phyloP scores from a whole-genome alignment of 129 eudicot species.

The Helichrysum umbraculigerum region DNA sequence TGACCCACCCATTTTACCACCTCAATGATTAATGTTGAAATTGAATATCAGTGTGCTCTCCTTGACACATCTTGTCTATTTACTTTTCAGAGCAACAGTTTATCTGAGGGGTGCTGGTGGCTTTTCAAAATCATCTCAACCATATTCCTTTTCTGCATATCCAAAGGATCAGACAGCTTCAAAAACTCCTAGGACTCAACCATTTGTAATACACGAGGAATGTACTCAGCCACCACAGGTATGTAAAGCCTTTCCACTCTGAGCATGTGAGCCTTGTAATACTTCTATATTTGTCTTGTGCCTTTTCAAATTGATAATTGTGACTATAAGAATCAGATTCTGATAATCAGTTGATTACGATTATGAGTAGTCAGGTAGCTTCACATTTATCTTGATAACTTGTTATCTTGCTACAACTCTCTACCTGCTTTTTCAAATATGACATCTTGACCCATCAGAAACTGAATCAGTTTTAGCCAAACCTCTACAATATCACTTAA shows the following conservation, averaged over 20 bases:
- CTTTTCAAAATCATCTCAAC: constrained; percentile 76
- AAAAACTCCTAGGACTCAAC: constrained; percentile 63
- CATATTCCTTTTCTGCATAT: constrained; percentile 68
- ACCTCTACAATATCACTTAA: neutral
- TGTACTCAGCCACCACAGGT: constrained; percentile 87
- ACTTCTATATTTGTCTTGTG: neutral
- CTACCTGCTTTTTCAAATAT: neutral
- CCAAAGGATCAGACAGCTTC: constrained; percentile 42
- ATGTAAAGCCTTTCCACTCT: constrained; percentile 23
- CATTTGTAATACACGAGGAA: constrained; percentile 75
- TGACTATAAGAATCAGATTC: neutral
- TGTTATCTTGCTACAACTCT: neutral
- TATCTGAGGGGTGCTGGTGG: constrained; percentile 95
- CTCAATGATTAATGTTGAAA: constrained; percentile 7
- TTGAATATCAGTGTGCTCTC: neutral
- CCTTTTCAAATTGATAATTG: neutral
- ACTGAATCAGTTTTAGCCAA: neutral
- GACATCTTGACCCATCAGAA: neutral
- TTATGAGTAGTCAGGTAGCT: neutral
- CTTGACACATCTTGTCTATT: constrained; percentile 27
- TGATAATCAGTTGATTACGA: neutral
- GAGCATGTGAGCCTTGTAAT: neutral
- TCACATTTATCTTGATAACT: constrained; percentile 15
- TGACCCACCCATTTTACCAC: constrained; percentile 1
- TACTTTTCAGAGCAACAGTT: constrained; percentile 46